Percentiles rank a stretch among this genome's conserved stretches.
Evolutionary conservation across 495 filamentous ascomycete genomes (phyloP).

Genomic region (Extremus antarcticus): DNA sequence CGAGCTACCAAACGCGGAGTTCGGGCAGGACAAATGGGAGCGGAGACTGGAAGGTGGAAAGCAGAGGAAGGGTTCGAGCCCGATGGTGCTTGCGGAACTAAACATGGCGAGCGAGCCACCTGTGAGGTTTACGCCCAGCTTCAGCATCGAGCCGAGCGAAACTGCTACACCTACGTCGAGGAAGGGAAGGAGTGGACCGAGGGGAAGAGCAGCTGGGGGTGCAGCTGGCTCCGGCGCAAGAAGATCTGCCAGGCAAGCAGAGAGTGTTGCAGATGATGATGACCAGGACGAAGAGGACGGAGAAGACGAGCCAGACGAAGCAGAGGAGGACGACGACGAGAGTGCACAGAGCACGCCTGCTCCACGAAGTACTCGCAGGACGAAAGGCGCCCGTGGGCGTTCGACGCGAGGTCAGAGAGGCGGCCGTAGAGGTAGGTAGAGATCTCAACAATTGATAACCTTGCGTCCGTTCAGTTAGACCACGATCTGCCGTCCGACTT

Average conservation of each 20-base stretch:
- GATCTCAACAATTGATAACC: neutral
- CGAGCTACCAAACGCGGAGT: constrained; percentile 65
- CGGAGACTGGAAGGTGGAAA: constrained; percentile 43
- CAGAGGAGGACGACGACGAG: constrained; percentile 29
- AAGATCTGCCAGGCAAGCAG: constrained; percentile 12
- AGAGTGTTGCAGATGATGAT: constrained; percentile 22
- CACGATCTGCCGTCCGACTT: no score
- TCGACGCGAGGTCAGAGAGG: neutral
- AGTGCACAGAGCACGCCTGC: constrained; percentile 15
- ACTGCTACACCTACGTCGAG: constrained; percentile 6
- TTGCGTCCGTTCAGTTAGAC: neutral
- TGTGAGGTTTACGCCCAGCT: constrained; percentile 17
- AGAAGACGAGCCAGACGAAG: constrained; percentile 23
- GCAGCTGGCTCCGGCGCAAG: neutral
- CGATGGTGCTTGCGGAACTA: constrained; percentile 36
- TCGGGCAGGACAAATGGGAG: constrained; percentile 61
- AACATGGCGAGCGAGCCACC: constrained; percentile 24
- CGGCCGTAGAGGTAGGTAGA: neutral
- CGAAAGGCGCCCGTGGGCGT: constrained; percentile 1
- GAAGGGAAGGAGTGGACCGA: constrained; percentile 5
- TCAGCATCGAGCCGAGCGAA: constrained; percentile 16
- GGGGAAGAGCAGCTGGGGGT: neutral
- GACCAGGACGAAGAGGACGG: constrained; percentile 27
- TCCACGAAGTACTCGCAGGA: constrained; percentile 2
- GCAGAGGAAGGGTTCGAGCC: constrained; percentile 43